A percentile compares a stretch with the other conserved stretches of the same genome.
Conservation (phyloP, 495 filamentous ascomycete genomes). For the Lophiotrema nucula region DNA sequence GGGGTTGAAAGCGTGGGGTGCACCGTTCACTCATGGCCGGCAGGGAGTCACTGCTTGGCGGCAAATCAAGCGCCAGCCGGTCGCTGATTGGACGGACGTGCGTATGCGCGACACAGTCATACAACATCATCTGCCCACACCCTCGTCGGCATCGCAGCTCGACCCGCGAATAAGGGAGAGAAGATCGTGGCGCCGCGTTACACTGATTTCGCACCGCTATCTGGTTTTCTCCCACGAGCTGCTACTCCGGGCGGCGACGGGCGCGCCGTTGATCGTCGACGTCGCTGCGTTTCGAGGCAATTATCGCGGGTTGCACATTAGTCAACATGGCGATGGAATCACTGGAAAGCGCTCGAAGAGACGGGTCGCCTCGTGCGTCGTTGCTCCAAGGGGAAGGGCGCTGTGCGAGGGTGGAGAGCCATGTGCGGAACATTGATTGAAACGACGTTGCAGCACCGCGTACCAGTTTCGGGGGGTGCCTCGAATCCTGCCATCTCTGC, state of each 20-base stretch:
- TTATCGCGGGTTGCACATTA: conserved; percentile 18
- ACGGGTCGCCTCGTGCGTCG: background rate
- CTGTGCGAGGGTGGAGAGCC: no score
- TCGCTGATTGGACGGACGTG: background rate
- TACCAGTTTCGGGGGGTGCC: conserved; percentile 2
- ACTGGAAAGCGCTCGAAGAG: background rate
- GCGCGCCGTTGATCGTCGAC: conserved; percentile 21
- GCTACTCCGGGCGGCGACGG: background rate
- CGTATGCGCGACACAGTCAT: conserved; percentile 11
- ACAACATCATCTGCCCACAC: conserved; percentile 9
- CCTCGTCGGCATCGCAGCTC: background rate
- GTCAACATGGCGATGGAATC: no score
- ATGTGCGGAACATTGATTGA: no score
- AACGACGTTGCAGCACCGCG: conserved; percentile 12
- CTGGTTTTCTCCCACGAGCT: no score
- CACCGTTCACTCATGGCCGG: background rate
- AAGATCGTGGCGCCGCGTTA: conserved; percentile 2
- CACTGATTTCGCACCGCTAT: no score
- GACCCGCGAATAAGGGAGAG: conserved; percentile 19
- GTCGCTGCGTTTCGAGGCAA: background rate
- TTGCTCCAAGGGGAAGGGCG: background rate
- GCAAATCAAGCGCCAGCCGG: conserved; percentile 5
- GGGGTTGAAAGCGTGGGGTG: conserved; percentile 18
- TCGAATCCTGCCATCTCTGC: background rate
- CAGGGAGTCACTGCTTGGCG: background rate